phyloP scores from a whole-genome alignment of 176 grass and related monocot species.

The Calamus simplicifolius region DNA sequence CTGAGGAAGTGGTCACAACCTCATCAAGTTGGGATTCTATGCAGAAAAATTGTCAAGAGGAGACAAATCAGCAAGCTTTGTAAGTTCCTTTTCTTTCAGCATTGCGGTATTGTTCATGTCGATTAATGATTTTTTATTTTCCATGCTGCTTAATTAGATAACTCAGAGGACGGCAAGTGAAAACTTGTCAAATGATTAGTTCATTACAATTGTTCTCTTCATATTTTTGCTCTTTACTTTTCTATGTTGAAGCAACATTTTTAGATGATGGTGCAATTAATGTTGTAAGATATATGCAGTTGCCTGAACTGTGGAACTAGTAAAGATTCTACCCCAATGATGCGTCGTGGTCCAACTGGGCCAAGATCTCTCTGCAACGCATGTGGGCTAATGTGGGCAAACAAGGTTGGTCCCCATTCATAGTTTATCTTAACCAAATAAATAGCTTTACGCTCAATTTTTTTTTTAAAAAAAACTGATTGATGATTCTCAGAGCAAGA shows the following conservation, averaged over 20 bases:
- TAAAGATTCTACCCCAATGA: constrained; percentile 31
- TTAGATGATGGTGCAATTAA: no score
- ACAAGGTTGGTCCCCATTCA: constrained; percentile 7
- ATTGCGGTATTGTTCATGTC: neutral
- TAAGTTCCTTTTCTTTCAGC: constrained; percentile 8
- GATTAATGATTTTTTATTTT: neutral
- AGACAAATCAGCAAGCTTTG: constrained; percentile 8
- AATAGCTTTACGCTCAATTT: no score
- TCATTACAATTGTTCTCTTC: neutral
- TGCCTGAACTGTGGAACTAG: constrained; percentile 30
- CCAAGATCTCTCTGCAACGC: constrained; percentile 35
- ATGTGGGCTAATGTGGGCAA: constrained; percentile 39
- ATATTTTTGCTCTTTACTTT: no score
- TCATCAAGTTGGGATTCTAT: neutral
- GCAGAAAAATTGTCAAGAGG: neutral
- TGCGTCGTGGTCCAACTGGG: constrained; percentile 42
- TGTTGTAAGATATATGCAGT: constrained; percentile 13
- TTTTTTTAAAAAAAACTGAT: no score
- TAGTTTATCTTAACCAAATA: no score
- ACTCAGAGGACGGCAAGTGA: neutral
- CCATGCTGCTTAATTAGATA: neutral
- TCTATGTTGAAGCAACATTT: no score
- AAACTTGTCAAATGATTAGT: neutral
- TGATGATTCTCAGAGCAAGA: no score
- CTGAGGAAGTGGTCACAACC: neutral